Evolutionary conservation across 2,329 filamentous ascomycete species (phyloP).

Genomic region (Pseudogymnoascus sp.): DNA sequence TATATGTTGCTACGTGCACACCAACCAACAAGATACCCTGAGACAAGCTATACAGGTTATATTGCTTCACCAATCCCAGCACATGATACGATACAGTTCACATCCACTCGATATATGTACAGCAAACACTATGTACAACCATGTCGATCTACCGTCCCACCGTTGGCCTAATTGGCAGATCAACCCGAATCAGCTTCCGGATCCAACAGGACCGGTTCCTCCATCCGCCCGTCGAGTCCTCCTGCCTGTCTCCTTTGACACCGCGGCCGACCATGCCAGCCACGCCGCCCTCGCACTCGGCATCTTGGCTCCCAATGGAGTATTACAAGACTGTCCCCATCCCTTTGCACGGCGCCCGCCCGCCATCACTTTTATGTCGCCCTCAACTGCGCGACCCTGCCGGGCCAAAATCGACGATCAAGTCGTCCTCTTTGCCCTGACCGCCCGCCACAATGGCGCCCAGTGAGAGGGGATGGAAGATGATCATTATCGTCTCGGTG

Average conservation of each 20-base stretch:
- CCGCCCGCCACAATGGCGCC: not conserved
- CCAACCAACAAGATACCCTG: not conserved
- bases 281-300: not conserved
- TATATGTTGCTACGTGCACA: not conserved
- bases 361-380: not conserved
- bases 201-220: not conserved
- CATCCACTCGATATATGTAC: not conserved
- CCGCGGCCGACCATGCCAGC: not conserved
- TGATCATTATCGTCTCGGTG: not conserved
- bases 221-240: not conserved
- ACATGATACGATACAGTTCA: not conserved
- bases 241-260: not conserved
- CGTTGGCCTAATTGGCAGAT: not conserved
- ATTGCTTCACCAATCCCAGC: not conserved
- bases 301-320: not conserved
- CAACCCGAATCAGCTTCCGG: not conserved
- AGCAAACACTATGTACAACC: not conserved
- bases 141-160: not conserved
- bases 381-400: not conserved
- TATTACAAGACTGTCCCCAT: slow-evolving; percentile 4
- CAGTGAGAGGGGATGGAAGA: not conserved
- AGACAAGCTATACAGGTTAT: not conserved
- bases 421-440: not conserved
- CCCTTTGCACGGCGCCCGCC: not conserved
- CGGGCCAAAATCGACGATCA: not conserved